Percentiles rank a stretch among this genome's conserved stretches.
Conservation (phyloP, 495 filamentous ascomycete genomes). For the Alectoria sarmentosa region DNA sequence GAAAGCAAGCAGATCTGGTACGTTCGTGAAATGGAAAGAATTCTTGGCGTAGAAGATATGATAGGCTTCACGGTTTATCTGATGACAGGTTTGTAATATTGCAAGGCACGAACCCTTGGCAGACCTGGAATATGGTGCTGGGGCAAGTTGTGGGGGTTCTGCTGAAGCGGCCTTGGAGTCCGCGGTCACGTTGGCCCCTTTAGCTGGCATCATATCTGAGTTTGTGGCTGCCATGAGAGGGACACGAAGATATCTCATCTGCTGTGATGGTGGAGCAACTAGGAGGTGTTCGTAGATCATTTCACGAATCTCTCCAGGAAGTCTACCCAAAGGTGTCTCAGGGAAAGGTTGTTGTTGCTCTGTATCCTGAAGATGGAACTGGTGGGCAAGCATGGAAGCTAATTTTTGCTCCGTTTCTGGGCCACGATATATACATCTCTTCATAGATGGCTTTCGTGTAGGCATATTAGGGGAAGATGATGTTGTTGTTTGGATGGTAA, state of each 20-base stretch:
- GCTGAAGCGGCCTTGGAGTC: not conserved
- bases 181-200: not conserved
- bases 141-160: not conserved
- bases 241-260: not conserved
- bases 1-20: not conserved
- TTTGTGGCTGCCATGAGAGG: not conserved
- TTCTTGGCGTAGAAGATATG: slow-evolving; percentile 12
- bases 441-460: not conserved
- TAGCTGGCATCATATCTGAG: not conserved
- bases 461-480: not conserved
- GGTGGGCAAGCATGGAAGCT: not conserved
- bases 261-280: not conserved
- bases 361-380: not conserved
- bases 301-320: slow-evolving; percentile 9
- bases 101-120: not conserved
- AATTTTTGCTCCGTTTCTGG: not conserved
- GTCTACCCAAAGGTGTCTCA: not conserved
- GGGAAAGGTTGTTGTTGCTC: not conserved
- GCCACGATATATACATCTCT: not conserved
- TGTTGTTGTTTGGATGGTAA: not conserved
- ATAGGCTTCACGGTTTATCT: slow-evolving; percentile 7
- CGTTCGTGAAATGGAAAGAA: slow-evolving; percentile 8
- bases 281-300: slow-evolving; percentile 13
- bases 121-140: not conserved
- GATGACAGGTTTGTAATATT: slow-evolving; percentile 9